Evolutionary conservation across 2,329 filamentous ascomycete genomes (phyloP).

Genomic region (Shiraia bambusicola): DNA sequence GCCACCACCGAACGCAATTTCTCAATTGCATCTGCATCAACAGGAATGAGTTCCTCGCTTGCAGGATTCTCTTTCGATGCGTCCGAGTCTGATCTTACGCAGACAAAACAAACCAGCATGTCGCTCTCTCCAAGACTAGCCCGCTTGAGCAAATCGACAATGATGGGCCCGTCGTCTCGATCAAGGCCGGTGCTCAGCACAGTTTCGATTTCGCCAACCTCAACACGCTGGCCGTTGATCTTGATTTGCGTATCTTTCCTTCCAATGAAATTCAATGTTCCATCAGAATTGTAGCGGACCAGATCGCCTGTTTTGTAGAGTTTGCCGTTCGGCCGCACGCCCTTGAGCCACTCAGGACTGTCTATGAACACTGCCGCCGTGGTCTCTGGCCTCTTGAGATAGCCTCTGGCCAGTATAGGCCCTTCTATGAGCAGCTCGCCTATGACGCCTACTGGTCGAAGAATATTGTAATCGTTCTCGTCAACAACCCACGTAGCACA

Average conservation of each 20-base stretch:
- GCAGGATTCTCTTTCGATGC: too few species aligned
- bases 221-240: slow-evolving; percentile 33
- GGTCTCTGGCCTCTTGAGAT: slow-evolving; percentile 16
- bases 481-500: neutral
- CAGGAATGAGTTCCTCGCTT: too few species aligned
- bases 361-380: slow-evolving; percentile 16
- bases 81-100: too few species aligned
- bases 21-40: too few species aligned
- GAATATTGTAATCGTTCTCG: slow-evolving; percentile 12
- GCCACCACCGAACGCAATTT: too few species aligned
- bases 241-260: slow-evolving; percentile 36
- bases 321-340: too few species aligned
- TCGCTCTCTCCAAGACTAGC: too few species aligned
- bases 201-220: slow-evolving; percentile 35
- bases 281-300: slow-evolving; percentile 21
- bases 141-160: too few species aligned
- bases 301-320: slow-evolving; percentile 27
- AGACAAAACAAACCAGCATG: too few species aligned
- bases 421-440: slow-evolving; percentile 60
- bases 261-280: slow-evolving; percentile 32
- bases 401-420: slow-evolving; percentile 41
- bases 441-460: slow-evolving; percentile 16
- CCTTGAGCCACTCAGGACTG: slow-evolving; percentile 14
- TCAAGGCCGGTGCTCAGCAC: too few species aligned
- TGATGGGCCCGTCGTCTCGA: too few species aligned